These are phyloP conservation scores for Oryza australiensis DNA, from an alignment of 176 grass and related monocot genomes.

Conservation along the genomic window DNA sequence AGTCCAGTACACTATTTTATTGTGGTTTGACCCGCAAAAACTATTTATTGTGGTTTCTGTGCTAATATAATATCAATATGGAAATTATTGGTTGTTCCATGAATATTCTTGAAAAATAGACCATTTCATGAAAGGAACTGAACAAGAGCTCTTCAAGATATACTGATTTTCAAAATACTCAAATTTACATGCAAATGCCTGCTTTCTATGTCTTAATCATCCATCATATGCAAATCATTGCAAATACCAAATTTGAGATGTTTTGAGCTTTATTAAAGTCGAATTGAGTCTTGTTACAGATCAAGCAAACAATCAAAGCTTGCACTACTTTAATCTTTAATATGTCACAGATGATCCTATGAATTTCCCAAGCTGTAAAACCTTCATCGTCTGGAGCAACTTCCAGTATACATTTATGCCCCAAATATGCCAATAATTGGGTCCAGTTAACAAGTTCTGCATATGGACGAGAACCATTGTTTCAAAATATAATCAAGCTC, in stretches of 20 bases:
- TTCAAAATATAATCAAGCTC: background rate
- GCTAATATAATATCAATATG: background rate
- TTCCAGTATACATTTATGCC: background rate
- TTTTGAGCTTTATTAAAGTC: conserved; percentile 1
- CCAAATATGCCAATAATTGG: background rate
- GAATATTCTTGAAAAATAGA: background rate
- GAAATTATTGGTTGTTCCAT: background rate
- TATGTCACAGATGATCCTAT: background rate
- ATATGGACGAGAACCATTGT: background rate
- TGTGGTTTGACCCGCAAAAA: too few species aligned
- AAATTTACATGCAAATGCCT: background rate
- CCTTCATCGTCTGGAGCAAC: background rate
- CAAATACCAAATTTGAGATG: background rate
- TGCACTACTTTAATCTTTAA: background rate
- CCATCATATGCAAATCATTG: background rate
- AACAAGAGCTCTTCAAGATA: background rate
- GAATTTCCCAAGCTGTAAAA: background rate
- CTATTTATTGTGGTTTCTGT: background rate
- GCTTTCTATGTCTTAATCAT: background rate
- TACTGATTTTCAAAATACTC: background rate
- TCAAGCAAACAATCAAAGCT: background rate
- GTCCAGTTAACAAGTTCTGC: background rate
- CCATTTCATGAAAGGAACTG: background rate
- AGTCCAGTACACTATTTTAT: too few species aligned
- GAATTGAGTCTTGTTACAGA: background rate